Evolutionary conservation across 1,284 basidiomycete genomes (phyloP).

Genomic region (Porogramme epimiltina): DNA sequence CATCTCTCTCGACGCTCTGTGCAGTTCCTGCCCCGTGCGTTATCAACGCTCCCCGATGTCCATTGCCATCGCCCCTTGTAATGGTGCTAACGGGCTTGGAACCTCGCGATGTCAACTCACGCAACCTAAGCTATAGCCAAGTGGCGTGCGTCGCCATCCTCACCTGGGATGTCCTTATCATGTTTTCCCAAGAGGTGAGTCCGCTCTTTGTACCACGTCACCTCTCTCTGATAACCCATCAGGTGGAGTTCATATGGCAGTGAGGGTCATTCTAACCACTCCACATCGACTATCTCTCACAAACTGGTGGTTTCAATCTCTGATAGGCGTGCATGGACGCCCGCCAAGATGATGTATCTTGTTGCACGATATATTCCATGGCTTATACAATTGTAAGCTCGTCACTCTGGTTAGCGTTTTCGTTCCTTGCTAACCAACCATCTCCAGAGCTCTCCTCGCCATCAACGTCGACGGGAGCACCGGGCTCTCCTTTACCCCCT

Average conservation of each 20-base stretch:
- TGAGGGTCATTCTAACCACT: neutral
- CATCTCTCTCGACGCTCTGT: no score
- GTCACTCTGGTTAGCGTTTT: neutral
- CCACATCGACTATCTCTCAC: neutral
- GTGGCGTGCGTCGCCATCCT: conserved; percentile 18
- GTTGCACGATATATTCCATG: conserved; percentile 27
- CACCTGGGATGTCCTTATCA: conserved; percentile 21
- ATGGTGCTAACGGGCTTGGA: neutral
- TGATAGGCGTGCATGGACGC: conserved; percentile 23
- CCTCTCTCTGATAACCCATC: neutral
- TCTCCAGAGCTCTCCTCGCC: conserved; percentile 22
- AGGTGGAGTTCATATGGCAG: conserved; percentile 21
- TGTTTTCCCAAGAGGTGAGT: conserved; percentile 20
- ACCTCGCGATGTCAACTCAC: neutral
- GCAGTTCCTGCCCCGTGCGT: no score
- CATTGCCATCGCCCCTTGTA: no score
- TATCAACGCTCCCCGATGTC: no score
- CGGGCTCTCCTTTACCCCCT: conserved; percentile 21
- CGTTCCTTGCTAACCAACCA: no score
- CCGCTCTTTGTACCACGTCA: neutral
- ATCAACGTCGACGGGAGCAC: conserved; percentile 28
- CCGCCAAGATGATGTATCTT: conserved; percentile 26
- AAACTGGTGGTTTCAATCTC: neutral
- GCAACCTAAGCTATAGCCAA: conserved; percentile 21
- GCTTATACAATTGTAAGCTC: conserved; percentile 25